These are phyloP conservation scores for Lipomyces sp. DNA, from an alignment of 805 yeast genomes.

Conservation along the genomic window DNA sequence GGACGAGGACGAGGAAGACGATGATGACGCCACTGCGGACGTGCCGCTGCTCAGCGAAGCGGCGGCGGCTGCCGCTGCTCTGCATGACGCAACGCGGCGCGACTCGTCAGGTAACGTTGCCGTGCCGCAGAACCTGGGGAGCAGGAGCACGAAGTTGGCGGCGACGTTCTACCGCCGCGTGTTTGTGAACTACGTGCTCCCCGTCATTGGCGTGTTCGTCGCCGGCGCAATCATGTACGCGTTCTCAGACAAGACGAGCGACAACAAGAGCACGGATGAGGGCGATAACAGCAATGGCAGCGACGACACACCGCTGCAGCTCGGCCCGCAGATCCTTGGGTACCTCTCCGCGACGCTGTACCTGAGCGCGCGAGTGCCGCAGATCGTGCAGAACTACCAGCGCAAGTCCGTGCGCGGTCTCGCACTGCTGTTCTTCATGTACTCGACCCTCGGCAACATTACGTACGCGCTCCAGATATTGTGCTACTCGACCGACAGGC, in stretches of 20 bases:
- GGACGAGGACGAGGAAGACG: neutral
- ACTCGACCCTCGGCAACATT: slow-evolving; percentile 70
- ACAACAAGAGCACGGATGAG: slow-evolving; percentile 28
- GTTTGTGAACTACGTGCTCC: slow-evolving; percentile 44
- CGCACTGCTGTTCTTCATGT: slow-evolving; percentile 72
- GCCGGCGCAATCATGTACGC: slow-evolving; percentile 64
- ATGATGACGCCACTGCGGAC: neutral
- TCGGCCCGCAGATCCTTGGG: slow-evolving; percentile 60
- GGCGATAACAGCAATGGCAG: slow-evolving; percentile 32
- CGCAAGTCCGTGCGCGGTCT: slow-evolving; percentile 83
- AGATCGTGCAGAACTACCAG: slow-evolving; percentile 71
- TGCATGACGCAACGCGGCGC: neutral
- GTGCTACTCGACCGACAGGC: slow-evolving; percentile 58
- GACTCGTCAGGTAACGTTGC: neutral
- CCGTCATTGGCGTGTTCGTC: slow-evolving; percentile 56
- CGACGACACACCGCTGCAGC: slow-evolving; percentile 30
- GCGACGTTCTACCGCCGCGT: slow-evolving; percentile 37
- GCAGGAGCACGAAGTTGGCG: slow-evolving; percentile 13
- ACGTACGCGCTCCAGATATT: slow-evolving; percentile 74
- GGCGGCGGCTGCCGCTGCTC: neutral
- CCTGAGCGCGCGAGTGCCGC: slow-evolving; percentile 78
- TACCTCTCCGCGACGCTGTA: slow-evolving; percentile 66
- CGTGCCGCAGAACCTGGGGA: neutral
- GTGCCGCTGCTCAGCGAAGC: neutral
- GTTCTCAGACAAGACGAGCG: slow-evolving; percentile 36